Evolutionary conservation across 257 asterid species (phyloP).

Genomic region (Solanum chiquidenum): DNA sequence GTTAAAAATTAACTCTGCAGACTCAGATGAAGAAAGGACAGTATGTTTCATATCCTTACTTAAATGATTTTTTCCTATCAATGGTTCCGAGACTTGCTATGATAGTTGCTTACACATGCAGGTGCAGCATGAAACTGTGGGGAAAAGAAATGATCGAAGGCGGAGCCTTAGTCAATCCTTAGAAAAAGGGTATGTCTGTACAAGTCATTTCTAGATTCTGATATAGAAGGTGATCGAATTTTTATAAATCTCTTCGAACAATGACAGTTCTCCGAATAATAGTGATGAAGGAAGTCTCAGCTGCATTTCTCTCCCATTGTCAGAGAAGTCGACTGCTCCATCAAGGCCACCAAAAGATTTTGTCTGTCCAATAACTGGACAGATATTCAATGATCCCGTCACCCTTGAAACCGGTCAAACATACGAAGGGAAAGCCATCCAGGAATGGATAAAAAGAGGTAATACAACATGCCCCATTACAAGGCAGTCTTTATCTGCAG

Average conservation of each 20-base stretch:
- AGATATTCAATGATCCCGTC: constrained; percentile 70
- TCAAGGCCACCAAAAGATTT: constrained; percentile 90
- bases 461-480: constrained; percentile 80
- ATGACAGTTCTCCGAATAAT: constrained; percentile 28
- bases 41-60: constrained; percentile 32
- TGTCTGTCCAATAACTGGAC: constrained; percentile 79
- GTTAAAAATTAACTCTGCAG: constrained; percentile 37
- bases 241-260: constrained; percentile 1
- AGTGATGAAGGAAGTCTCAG: constrained; percentile 49
- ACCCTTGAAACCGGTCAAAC: constrained; percentile 89
- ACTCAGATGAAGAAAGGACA: constrained; percentile 38
- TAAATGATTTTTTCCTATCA: not conserved
- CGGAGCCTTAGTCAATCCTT: constrained; percentile 25
- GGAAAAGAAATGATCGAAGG: constrained; percentile 16
- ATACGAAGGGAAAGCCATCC: constrained; percentile 77
- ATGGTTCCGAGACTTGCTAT: not conserved
- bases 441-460: constrained; percentile 86
- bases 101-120: constrained; percentile 24
- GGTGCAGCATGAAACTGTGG: constrained; percentile 33
- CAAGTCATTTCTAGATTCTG: not conserved
- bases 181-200: constrained; percentile 40
- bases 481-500: constrained; percentile 64
- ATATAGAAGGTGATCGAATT: not conserved
- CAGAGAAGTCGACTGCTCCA: constrained; percentile 48
- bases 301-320: constrained; percentile 40